phyloP scores from a whole-genome alignment of 768 basidiomycete species.

The Sporobolomyces pararoseus region DNA sequence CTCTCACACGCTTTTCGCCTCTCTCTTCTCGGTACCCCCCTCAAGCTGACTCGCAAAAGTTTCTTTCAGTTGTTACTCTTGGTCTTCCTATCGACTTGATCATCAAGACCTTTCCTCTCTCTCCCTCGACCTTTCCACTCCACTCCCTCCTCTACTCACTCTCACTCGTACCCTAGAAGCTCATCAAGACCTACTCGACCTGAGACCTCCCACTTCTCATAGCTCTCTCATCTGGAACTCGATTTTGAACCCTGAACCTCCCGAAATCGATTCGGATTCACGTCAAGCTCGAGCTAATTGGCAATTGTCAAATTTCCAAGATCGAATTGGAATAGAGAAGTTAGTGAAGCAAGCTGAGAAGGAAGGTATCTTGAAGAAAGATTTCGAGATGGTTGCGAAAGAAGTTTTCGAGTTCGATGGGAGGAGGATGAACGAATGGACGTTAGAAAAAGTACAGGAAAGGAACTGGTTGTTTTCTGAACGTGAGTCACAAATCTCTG shows the following conservation, averaged over 20 bases:
- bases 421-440: not conserved
- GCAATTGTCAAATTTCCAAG: not conserved
- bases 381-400: not conserved
- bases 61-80: not conserved
- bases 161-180: constrained; percentile 1
- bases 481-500: constrained; percentile 1
- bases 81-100: not conserved
- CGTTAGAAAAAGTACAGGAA: not conserved
- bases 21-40: too few species aligned
- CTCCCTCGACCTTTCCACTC: not conserved
- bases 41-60: not conserved
- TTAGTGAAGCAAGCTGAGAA: not conserved
- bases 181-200: not conserved
- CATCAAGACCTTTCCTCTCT: not conserved
- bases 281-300: not conserved
- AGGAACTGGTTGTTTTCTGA: constrained; percentile 2
- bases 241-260: not conserved
- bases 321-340: not conserved
- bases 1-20: not conserved
- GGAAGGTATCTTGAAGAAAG: not conserved
- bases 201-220: not conserved
- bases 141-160: not conserved
- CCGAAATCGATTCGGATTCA: not conserved
- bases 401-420: constrained; percentile 1
- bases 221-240: not conserved